phyloP scores from a whole-genome alignment of 306 rosid species.

The Corylus heterophylla region DNA sequence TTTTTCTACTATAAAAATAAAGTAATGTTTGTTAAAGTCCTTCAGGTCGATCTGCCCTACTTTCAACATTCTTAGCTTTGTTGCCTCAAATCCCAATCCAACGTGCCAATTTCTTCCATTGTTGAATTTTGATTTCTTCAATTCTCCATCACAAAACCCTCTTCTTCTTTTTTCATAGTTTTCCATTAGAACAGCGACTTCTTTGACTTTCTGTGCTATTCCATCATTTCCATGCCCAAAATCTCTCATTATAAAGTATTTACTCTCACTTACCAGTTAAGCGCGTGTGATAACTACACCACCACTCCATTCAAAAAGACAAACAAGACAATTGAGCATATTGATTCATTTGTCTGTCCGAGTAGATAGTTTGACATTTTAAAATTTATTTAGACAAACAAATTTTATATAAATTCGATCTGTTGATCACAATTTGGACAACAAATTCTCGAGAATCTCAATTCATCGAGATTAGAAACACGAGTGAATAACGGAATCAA shows the following conservation, averaged over 20 bases:
- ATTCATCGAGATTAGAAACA: no score
- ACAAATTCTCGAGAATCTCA: no score
- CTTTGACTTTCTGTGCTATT: constrained; percentile 46
- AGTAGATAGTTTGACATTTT: no score
- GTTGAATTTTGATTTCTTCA: constrained; percentile 22
- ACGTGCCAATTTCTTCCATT: constrained; percentile 28
- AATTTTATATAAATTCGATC: no score
- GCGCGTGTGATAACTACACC: constrained; percentile 1
- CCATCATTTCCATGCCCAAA: not conserved
- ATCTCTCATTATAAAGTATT: constrained; percentile 27
- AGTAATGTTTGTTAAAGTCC: constrained; percentile 34
- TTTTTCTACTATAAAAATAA: constrained; percentile 11
- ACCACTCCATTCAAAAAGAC: not conserved
- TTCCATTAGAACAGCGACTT: constrained; percentile 31
- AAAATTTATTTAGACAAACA: no score
- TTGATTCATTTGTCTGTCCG: no score
- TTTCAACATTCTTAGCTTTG: constrained; percentile 21
- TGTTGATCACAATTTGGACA: no score
- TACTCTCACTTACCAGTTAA: constrained; percentile 3
- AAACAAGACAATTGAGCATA: not conserved
- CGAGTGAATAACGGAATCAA: no score
- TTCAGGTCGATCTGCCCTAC: constrained; percentile 41
- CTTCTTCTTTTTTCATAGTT: not conserved
- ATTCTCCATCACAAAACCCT: constrained; percentile 16
- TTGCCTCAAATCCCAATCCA: constrained; percentile 4